These are phyloP conservation scores for Thielaviopsis euricoi DNA, from an alignment of 2,329 filamentous ascomycete species.

Conservation along the genomic window DNA sequence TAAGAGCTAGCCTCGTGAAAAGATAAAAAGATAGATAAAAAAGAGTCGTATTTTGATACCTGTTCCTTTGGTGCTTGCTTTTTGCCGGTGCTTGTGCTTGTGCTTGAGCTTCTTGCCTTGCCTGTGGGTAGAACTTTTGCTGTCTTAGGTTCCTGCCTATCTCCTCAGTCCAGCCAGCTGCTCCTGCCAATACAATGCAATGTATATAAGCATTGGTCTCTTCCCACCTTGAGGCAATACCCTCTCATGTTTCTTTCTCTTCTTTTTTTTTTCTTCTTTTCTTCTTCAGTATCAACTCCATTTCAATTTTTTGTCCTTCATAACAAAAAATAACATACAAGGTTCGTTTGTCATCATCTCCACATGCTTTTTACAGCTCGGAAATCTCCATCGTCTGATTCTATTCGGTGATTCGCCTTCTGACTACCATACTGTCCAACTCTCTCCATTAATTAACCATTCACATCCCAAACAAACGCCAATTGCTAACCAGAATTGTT, in stretches of 20 bases:
- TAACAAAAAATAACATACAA: background rate
- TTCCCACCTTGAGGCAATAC: background rate
- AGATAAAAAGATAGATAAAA: no score
- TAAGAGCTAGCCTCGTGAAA: no score
- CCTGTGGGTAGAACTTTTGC: no score
- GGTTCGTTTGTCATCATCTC: background rate
- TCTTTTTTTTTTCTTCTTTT: background rate
- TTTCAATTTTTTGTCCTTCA: background rate
- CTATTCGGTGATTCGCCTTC: no score
- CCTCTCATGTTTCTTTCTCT: background rate
- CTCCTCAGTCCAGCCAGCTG: background rate
- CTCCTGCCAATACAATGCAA: no score
- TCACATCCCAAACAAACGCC: background rate
- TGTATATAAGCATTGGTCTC: background rate
- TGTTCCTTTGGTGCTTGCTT: no score
- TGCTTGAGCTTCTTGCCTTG: no score
- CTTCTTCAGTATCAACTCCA: background rate
- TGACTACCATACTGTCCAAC: background rate
- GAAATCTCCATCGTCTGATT: no score
- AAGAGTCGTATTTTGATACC: no score
- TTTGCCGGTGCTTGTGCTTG: no score
- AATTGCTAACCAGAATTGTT: conserved; percentile 1
- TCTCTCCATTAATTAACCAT: background rate
- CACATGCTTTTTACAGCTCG: no score
- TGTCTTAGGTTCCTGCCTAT: background rate